phyloP scores from a whole-genome alignment of 1,284 basidiomycete species.

The Waitea zeae region DNA sequence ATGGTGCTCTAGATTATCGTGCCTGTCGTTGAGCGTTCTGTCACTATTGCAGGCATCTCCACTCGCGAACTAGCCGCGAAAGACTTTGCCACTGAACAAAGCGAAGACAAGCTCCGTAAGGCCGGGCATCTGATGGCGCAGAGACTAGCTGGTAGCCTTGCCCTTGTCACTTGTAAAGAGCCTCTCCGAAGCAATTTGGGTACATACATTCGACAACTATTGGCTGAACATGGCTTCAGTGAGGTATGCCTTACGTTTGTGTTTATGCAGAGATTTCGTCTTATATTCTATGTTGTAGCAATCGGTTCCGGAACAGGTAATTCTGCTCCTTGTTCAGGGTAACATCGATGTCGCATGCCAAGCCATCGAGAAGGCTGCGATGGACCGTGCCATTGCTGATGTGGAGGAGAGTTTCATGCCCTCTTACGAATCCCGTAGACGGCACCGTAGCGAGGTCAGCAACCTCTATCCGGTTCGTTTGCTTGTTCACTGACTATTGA shows the following conservation, averaged over 20 bases:
- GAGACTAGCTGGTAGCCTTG: conserved; percentile 91
- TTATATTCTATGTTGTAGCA: conserved; percentile 16
- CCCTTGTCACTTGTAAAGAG: conserved; percentile 97
- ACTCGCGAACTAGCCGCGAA: conserved; percentile 92
- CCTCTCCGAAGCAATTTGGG: conserved; percentile 87
- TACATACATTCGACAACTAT: conserved; percentile 70
- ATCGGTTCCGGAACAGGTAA: conserved; percentile 50
- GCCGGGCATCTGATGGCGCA: conserved; percentile 96
- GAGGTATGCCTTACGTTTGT: conserved; percentile 31
- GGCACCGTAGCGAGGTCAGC: conserved; percentile 68
- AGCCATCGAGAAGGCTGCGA: conserved; percentile 94
- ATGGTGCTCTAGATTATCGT: conserved; percentile 61
- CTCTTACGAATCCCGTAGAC: conserved; percentile 74
- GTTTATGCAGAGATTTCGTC: conserved; percentile 1
- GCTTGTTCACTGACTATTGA: conserved; percentile 1
- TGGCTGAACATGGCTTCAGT: conserved; percentile 75
- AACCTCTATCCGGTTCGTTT: conserved; percentile 8
- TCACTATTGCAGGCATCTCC: conserved; percentile 97
- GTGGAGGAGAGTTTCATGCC: conserved; percentile 81
- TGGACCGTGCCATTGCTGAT: conserved; percentile 92
- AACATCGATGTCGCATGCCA: conserved; percentile 91
- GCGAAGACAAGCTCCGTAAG: conserved; percentile 80
- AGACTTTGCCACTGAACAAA: conserved; percentile 91
- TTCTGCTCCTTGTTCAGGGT: conserved; percentile 77
- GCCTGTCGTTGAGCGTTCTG: conserved; percentile 97